Evolutionary conservation across 2,329 filamentous ascomycete species (phyloP).

Genomic region (Penicillium sp.): DNA sequence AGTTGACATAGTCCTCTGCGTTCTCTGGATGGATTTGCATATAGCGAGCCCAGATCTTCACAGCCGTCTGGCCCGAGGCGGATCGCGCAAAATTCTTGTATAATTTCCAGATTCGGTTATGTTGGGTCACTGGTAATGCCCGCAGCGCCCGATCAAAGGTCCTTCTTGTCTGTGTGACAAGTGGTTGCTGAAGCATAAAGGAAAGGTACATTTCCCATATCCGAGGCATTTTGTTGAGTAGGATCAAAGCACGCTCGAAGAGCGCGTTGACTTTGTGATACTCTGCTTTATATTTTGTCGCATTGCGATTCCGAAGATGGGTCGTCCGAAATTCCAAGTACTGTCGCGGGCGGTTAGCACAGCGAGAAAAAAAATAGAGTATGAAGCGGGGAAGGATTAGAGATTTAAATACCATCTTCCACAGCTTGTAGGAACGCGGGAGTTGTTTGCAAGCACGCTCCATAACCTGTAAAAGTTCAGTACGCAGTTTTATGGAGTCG

Average conservation of each 20-base stretch:
- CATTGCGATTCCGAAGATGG: conserved; percentile 81
- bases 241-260: conserved; percentile 88
- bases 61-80: conserved; percentile 84
- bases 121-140: conserved; percentile 90
- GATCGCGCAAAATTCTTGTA: conserved; percentile 92
- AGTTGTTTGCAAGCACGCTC: conserved; percentile 89
- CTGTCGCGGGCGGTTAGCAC: conserved; percentile 48
- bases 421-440: conserved; percentile 95
- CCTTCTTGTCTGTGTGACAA: conserved; percentile 82
- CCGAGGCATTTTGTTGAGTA: conserved; percentile 97
- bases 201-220: conserved; percentile 98
- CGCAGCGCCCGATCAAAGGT: conserved; percentile 92
- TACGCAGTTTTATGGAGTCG: neutral
- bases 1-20: conserved; percentile 90
- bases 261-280: conserved; percentile 93
- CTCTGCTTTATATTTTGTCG: conserved; percentile 77
- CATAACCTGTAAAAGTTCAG: conserved; percentile 60
- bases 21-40: conserved; percentile 98
- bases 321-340: conserved; percentile 85
- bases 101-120: conserved; percentile 91
- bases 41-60: conserved; percentile 93
- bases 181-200: conserved; percentile 89
- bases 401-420: conserved; percentile 75
- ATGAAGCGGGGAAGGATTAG: conserved; percentile 20
- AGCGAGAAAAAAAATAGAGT: conserved; percentile 1